These are phyloP conservation scores for Globisporangium nodosum DNA, from an alignment of 352 stramenopile species.

Conservation along the genomic window DNA sequence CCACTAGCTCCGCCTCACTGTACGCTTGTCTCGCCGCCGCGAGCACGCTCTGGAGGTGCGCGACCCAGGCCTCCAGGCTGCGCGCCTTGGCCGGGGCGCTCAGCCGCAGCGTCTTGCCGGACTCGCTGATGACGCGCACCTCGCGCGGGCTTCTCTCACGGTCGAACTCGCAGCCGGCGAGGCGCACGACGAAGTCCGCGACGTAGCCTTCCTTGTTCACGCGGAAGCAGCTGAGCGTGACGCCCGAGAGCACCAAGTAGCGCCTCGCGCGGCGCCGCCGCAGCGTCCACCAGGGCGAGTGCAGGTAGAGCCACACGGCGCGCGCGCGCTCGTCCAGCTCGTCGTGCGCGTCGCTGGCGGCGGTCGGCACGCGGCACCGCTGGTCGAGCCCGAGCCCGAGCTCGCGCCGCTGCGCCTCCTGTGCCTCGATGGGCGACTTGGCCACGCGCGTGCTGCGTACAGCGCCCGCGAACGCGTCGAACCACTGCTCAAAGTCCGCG, in stretches of 20 bases:
- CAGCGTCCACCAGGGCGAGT: conserved; percentile 32
- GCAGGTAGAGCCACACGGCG: conserved; percentile 30
- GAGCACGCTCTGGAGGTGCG: not conserved
- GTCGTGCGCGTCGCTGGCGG: not conserved
- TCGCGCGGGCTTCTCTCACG: not conserved
- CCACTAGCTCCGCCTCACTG: not conserved
- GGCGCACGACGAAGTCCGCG: conserved; percentile 20
- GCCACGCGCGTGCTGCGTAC: conserved; percentile 31
- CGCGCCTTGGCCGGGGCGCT: conserved; percentile 1
- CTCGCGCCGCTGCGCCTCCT: not conserved
- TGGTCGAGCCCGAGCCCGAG: not conserved
- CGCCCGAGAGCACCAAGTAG: conserved; percentile 39
- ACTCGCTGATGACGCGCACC: conserved; percentile 1
- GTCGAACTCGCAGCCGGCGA: conserved; percentile 22
- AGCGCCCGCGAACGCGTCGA: conserved; percentile 27
- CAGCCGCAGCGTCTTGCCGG: conserved; percentile 18
- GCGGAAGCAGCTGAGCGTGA: conserved; percentile 40
- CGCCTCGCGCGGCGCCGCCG: conserved; percentile 13
- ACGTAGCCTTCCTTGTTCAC: conserved; percentile 45
- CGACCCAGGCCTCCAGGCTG: conserved; percentile 6
- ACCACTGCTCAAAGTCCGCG: conserved; percentile 46
- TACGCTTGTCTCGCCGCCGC: not conserved
- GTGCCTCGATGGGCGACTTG: conserved; percentile 11
- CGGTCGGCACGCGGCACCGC: not conserved
- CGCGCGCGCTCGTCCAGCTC: conserved; percentile 16